These are phyloP conservation scores for Kodamaea restingae DNA, from an alignment of 805 yeast species.

Conservation along the genomic window DNA sequence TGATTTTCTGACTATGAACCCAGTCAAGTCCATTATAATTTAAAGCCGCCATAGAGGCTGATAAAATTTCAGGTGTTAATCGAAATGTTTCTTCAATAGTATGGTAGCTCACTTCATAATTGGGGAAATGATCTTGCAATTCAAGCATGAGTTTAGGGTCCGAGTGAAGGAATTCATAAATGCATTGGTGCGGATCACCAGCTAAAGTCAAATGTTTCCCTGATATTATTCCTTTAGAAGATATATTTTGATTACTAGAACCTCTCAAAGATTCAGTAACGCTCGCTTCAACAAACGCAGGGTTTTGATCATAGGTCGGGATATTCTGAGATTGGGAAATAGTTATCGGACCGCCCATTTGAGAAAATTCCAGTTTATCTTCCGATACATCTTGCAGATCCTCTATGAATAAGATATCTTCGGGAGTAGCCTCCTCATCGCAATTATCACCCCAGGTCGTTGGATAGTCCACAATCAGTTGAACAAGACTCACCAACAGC, in stretches of 20 bases:
- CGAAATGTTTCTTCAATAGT: slow-evolving; percentile 53
- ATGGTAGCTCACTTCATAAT: slow-evolving; percentile 22
- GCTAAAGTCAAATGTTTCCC: slow-evolving; percentile 56
- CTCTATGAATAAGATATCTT: too few species aligned
- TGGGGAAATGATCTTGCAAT: slow-evolving; percentile 20
- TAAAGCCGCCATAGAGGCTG: slow-evolving; percentile 33
- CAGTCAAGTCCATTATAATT: slow-evolving; percentile 8
- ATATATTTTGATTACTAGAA: slow-evolving; percentile 15
- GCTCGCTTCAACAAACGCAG: too few species aligned
- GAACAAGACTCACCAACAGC: slow-evolving; percentile 43
- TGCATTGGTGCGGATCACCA: slow-evolving; percentile 70
- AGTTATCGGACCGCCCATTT: too few species aligned
- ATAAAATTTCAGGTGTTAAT: slow-evolving; percentile 53
- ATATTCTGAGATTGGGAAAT: too few species aligned
- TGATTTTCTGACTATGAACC: background rate
- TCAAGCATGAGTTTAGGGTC: slow-evolving; percentile 31
- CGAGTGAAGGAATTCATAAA: slow-evolving; percentile 63
- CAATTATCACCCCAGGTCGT: slow-evolving; percentile 8
- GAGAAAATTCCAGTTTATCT: too few species aligned
- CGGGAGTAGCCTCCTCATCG: too few species aligned
- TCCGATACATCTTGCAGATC: too few species aligned
- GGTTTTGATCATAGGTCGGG: too few species aligned
- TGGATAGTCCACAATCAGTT: slow-evolving; percentile 34
- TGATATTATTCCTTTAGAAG: slow-evolving; percentile 18
- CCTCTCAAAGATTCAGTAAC: too few species aligned